These are phyloP conservation scores for Candida cerambycidarum DNA, from an alignment of 805 yeast genomes.

Conservation along the genomic window DNA sequence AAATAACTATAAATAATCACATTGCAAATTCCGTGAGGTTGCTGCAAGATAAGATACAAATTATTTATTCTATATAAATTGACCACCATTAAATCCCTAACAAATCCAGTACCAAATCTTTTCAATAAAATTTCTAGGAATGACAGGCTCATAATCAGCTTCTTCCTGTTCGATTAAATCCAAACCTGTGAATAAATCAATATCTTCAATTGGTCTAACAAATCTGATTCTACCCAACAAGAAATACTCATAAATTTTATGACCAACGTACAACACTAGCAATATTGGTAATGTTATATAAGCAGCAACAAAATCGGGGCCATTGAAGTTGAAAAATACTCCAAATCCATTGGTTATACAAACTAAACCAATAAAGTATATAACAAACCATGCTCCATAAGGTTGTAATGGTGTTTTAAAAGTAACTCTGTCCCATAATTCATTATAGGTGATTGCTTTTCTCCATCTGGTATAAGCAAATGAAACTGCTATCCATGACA, in stretches of 20 bases:
- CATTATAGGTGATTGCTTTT: constrained; percentile 22
- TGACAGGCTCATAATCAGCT: constrained; percentile 33
- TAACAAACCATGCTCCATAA: constrained; percentile 29
- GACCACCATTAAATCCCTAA: too few relatives aligned
- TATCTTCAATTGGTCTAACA: constrained; percentile 45
- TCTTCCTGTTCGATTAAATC: constrained; percentile 57
- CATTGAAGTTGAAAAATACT: constrained; percentile 29
- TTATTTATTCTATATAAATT: too few relatives aligned
- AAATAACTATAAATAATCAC: too few relatives aligned
- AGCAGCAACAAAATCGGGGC: constrained; percentile 33
- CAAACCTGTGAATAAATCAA: constrained; percentile 62
- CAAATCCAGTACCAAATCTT: constrained; percentile 45
- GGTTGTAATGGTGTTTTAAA: constrained; percentile 31
- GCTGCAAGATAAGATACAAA: too few relatives aligned
- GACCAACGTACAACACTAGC: constrained; percentile 26
- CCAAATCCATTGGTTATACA: constrained; percentile 34
- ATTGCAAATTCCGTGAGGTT: too few relatives aligned
- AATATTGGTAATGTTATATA: constrained; percentile 34
- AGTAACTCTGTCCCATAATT: constrained; percentile 19
- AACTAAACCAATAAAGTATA: constrained; percentile 22
- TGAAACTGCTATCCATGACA: constrained; percentile 58
- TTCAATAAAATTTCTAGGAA: constrained; percentile 41
- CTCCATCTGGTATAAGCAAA: constrained; percentile 62
- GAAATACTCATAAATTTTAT: constrained; percentile 21
- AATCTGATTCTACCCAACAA: constrained; percentile 10